Conservation (phyloP, 768 basidiomycete genomes). For the Termitomyces sp. region DNA sequence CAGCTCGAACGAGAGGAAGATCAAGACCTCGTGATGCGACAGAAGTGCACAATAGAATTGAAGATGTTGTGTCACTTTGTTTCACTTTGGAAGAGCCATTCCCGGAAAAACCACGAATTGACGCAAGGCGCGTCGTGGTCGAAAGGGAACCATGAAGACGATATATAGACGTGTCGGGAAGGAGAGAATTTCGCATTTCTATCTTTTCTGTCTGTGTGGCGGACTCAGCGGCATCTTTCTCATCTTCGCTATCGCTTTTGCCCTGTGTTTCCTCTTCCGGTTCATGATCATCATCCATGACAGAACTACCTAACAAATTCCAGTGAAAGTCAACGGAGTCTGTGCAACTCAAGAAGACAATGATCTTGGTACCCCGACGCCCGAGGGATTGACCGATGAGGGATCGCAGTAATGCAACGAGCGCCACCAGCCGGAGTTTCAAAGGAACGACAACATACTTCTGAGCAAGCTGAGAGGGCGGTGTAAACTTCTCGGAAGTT, state of each 20-base stretch:
- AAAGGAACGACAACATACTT: slow-evolving; percentile 87
- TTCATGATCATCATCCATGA: slow-evolving; percentile 46
- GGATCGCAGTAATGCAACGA: slow-evolving; percentile 80
- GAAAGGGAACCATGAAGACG: slow-evolving; percentile 93
- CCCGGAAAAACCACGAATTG: slow-evolving; percentile 76
- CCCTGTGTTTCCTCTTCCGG: slow-evolving; percentile 14
- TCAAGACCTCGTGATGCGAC: slow-evolving; percentile 99
- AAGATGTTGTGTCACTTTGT: slow-evolving; percentile 24
- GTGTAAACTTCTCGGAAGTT: slow-evolving; percentile 66
- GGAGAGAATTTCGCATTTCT: slow-evolving; percentile 61
- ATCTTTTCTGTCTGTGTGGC: slow-evolving; percentile 35
- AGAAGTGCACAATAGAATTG: slow-evolving; percentile 90
- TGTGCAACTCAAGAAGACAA: slow-evolving; percentile 95
- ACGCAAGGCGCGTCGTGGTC: slow-evolving; percentile 69
- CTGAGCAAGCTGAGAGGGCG: slow-evolving; percentile 89
- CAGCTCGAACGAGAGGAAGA: slow-evolving; percentile 87
- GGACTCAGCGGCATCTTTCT: slow-evolving; percentile 13
- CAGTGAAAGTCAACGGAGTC: slow-evolving; percentile 98
- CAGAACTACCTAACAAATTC: slow-evolving; percentile 68
- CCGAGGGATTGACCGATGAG: slow-evolving; percentile 59
- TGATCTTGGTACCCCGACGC: slow-evolving; percentile 61
- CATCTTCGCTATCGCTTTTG: slow-evolving; percentile 24
- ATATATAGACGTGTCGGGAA: slow-evolving; percentile 79
- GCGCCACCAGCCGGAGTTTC: slow-evolving; percentile 89
- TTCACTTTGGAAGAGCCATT: slow-evolving; percentile 22